Percentiles rank a stretch among this genome's conserved stretches.
phyloP scores from a whole-genome alignment of 176 grass and related monocot genomes.

The Paspalum vaginatum region DNA sequence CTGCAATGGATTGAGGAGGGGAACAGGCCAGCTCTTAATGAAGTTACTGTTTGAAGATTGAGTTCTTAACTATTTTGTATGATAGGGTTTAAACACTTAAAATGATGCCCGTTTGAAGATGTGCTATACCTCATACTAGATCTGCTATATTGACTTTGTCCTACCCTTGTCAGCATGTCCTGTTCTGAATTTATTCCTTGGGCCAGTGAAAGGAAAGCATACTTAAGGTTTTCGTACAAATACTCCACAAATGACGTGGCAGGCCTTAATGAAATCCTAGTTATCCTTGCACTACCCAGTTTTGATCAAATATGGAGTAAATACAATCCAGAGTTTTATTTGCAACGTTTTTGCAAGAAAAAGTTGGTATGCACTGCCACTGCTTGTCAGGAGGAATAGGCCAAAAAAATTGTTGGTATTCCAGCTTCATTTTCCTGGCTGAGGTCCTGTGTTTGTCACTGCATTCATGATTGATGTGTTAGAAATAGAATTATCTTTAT shows the following conservation, averaged over 20 bases:
- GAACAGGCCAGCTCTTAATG: neutral
- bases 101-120: slow-evolving; percentile 20
- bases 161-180: slow-evolving; percentile 10
- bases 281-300: neutral
- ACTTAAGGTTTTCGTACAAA: neutral
- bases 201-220: neutral
- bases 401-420: neutral
- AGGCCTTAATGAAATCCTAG: neutral
- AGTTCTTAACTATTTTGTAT: neutral
- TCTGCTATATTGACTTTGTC: slow-evolving; percentile 14
- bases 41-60: neutral
- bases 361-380: neutral
- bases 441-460: slow-evolving; percentile 23
- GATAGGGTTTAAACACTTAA: neutral
- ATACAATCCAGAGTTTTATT: neutral
- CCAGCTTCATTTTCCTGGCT: neutral
- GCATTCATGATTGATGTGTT: slow-evolving; percentile 22
- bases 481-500: slow-evolving; percentile 30
- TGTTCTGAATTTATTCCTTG: slow-evolving; percentile 13
- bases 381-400: neutral
- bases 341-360: neutral
- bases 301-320: neutral
- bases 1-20: neutral
- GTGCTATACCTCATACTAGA: slow-evolving; percentile 35
- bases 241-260: neutral